A percentile compares a stretch with the other conserved stretches of the same genome.
These are phyloP conservation scores for Saccharomyces hybrid DNA, from an alignment of 1,139 yeast species.

Conservation along the genomic window DNA sequence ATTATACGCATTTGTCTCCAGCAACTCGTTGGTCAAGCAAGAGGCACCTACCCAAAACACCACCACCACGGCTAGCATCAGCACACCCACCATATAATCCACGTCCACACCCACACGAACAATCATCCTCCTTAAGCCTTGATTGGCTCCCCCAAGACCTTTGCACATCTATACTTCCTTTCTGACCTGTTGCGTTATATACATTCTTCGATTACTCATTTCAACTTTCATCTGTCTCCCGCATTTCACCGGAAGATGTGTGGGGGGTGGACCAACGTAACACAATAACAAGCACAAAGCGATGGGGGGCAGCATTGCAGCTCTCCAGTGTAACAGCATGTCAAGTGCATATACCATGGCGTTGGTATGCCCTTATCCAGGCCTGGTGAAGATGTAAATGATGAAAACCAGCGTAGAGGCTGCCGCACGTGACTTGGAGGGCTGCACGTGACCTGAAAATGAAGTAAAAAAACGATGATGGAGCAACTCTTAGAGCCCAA, in stretches of 20 bases:
- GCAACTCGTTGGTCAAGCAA: constrained; percentile 65
- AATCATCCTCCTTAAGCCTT: not conserved
- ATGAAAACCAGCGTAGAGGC: not conserved
- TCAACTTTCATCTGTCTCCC: not conserved
- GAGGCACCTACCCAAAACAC: constrained; percentile 85
- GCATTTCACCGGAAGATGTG: not conserved
- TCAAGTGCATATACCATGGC: not conserved
- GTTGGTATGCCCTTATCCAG: not conserved
- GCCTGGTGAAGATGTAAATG: not conserved
- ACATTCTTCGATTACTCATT: not conserved
- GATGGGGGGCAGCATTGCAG: not conserved
- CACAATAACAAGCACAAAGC: not conserved
- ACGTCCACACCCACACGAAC: not conserved
- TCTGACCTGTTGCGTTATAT: not conserved
- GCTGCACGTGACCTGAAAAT: not conserved
- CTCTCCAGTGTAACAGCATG: not conserved
- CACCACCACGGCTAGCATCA: constrained; percentile 66
- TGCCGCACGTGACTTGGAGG: not conserved
- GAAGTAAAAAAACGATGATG: not conserved
- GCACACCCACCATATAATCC: constrained; percentile 44
- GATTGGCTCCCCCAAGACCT: constrained; percentile 45
- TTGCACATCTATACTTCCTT: constrained; percentile 8
- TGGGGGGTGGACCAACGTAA: not conserved
- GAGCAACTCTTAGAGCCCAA: not conserved
- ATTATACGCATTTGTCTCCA: constrained; percentile 60